Conservation (phyloP, 768 basidiomycete species). For the Glaciozyma antarctica region DNA sequence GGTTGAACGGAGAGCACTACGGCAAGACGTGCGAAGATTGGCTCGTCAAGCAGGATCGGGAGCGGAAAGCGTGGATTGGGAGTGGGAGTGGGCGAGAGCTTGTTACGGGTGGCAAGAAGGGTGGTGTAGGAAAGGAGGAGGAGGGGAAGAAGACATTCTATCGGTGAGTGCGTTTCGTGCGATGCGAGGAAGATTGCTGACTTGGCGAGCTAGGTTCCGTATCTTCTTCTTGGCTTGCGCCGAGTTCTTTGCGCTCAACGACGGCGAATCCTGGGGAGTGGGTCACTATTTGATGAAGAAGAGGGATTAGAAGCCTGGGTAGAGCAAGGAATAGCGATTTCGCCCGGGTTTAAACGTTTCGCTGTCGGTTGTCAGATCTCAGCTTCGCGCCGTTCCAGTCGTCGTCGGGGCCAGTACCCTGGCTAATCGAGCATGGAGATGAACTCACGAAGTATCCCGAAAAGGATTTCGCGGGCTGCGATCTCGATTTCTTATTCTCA, state of each 20-base stretch:
- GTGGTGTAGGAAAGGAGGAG: constrained; percentile 25
- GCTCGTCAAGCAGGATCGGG: constrained; percentile 41
- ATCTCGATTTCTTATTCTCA: no score
- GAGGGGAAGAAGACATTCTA: constrained; percentile 55
- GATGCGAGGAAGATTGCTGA: background rate
- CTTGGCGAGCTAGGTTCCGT: constrained; percentile 38
- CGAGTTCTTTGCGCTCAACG: constrained; percentile 56
- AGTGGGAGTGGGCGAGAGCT: constrained; percentile 45
- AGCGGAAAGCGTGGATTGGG: constrained; percentile 48
- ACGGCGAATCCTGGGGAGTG: constrained; percentile 52
- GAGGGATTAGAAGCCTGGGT: background rate
- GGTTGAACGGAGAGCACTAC: constrained; percentile 56
- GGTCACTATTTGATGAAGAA: constrained; percentile 3
- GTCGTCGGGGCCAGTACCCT: no score
- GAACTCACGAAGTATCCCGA: no score
- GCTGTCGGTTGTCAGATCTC: no score
- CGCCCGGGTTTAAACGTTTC: no score
- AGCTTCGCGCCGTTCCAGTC: no score
- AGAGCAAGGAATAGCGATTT: background rate
- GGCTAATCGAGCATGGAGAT: no score
- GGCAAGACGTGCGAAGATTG: constrained; percentile 57
- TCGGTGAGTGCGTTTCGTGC: constrained; percentile 38
- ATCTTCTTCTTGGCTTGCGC: constrained; percentile 65
- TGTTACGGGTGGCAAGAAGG: constrained; percentile 42
- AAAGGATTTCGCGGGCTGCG: no score